These are phyloP conservation scores for Eremothecium sinecaudum DNA, from an alignment of 1,139 yeast species.

Conservation along the genomic window DNA sequence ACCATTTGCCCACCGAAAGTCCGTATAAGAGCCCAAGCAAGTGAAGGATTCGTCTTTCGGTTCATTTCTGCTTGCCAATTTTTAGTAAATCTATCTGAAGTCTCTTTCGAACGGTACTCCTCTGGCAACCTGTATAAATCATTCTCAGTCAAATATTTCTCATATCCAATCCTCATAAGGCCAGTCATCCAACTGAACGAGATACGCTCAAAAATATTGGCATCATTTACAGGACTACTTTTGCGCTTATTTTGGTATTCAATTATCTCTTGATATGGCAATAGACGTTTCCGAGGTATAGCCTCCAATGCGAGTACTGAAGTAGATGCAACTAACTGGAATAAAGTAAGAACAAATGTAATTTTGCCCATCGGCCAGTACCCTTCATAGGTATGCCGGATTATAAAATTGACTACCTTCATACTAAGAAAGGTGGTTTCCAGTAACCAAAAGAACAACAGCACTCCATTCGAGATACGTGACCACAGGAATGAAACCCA, in stretches of 20 bases:
- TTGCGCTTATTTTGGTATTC: constrained; percentile 32
- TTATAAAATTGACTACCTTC: constrained; percentile 39
- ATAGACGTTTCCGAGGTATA: constrained; percentile 38
- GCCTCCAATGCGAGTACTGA: constrained; percentile 49
- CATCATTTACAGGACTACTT: constrained; percentile 62
- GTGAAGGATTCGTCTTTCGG: constrained; percentile 47
- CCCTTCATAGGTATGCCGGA: constrained; percentile 38
- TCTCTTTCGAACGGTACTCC: constrained; percentile 45
- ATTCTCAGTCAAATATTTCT: constrained; percentile 57
- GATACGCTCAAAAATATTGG: constrained; percentile 71
- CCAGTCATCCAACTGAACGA: constrained; percentile 91
- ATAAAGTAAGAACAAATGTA: constrained; percentile 38
- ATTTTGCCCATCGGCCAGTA: constrained; percentile 28
- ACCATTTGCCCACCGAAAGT: constrained; percentile 67
- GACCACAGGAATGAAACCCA: constrained; percentile 65
- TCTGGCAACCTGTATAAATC: constrained; percentile 79
- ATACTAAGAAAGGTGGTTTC: constrained; percentile 37
- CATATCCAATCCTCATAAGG: constrained; percentile 77
- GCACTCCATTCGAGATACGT: constrained; percentile 54
- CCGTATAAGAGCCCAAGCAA: constrained; percentile 49
- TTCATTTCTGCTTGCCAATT: constrained; percentile 49
- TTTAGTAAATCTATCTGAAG: constrained; percentile 43
- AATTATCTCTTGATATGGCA: constrained; percentile 34
- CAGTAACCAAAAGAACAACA: constrained; percentile 72
- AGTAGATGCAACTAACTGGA: constrained; percentile 42